A percentile compares a stretch with the other conserved stretches of the same genome.
These are phyloP conservation scores for Aspergillus glaucus DNA, from an alignment of 2,329 filamentous ascomycete genomes.

Conservation along the genomic window DNA sequence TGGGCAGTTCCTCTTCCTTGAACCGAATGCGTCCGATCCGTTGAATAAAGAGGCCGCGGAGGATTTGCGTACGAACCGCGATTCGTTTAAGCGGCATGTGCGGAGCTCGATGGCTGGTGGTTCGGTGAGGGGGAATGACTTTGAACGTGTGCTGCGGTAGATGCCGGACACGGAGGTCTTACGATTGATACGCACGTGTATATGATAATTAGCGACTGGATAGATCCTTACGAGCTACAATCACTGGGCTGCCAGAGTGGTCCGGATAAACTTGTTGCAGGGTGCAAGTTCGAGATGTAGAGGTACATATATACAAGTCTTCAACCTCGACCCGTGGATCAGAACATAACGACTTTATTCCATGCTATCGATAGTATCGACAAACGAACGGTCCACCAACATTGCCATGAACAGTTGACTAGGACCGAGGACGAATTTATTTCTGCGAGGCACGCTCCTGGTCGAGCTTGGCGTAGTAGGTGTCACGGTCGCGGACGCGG, in stretches of 20 bases:
- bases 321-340: neutral
- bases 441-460: constrained; percentile 48
- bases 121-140: constrained; percentile 62
- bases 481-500: constrained; percentile 56
- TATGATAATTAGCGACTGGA: constrained; percentile 30
- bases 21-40: constrained; percentile 95
- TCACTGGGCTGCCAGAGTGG: neutral
- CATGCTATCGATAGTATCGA: neutral
- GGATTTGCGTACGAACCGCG: constrained; percentile 76
- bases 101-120: constrained; percentile 77
- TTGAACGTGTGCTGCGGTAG: constrained; percentile 71
- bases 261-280: too few species aligned
- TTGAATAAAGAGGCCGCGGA: constrained; percentile 97
- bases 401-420: too few species aligned
- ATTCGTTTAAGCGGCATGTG: constrained; percentile 88
- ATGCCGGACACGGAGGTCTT: neutral
- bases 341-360: neutral
- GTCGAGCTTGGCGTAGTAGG: constrained; percentile 59
- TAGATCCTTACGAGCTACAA: constrained; percentile 14
- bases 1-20: constrained; percentile 83
- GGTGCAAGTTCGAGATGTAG: too few species aligned
- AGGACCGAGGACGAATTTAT: neutral
- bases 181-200: constrained; percentile 15
- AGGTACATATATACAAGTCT: too few species aligned
- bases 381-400: neutral